Conservation (phyloP, 2,329 filamentous ascomycete species). For the Penicillium frequentans region DNA sequence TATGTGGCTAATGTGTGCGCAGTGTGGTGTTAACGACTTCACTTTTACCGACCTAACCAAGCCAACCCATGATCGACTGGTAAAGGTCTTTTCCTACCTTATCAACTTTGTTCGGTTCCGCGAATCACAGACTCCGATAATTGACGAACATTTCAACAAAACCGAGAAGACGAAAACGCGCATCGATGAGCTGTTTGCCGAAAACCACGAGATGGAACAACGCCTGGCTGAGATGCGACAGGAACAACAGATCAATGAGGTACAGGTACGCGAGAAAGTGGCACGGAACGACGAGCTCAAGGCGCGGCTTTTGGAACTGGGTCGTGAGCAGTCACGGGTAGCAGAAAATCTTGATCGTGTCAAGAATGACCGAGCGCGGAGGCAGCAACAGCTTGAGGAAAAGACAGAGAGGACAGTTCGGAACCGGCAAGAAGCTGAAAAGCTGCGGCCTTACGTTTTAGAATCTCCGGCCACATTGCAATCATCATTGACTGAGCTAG, state of each 20-base stretch:
- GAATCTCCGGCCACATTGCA: conserved; percentile 85
- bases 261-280: conserved; percentile 79
- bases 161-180: conserved; percentile 80
- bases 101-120: conserved; percentile 99
- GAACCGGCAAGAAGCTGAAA: conserved; percentile 80
- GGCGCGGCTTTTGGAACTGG: conserved; percentile 74
- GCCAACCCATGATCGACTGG: conserved; percentile 83
- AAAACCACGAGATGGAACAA: conserved; percentile 84
- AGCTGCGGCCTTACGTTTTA: conserved; percentile 86
- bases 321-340: conserved; percentile 78
- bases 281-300: conserved; percentile 85
- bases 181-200: conserved; percentile 80
- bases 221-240: conserved; percentile 77
- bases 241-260: conserved; percentile 78
- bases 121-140: conserved; percentile 83
- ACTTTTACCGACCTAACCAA: conserved; percentile 89
- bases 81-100: conserved; percentile 94
- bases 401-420: conserved; percentile 57
- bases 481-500: conserved; percentile 76
- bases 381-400: conserved; percentile 61
- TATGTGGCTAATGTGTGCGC: not conserved
- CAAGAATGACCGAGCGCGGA: conserved; percentile 74
- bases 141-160: conserved; percentile 92
- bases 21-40: conserved; percentile 92
- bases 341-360: conserved; percentile 79